Evolutionary conservation across 2,329 filamentous ascomycete genomes (phyloP).

Genomic region (Aureobasidium sp.): DNA sequence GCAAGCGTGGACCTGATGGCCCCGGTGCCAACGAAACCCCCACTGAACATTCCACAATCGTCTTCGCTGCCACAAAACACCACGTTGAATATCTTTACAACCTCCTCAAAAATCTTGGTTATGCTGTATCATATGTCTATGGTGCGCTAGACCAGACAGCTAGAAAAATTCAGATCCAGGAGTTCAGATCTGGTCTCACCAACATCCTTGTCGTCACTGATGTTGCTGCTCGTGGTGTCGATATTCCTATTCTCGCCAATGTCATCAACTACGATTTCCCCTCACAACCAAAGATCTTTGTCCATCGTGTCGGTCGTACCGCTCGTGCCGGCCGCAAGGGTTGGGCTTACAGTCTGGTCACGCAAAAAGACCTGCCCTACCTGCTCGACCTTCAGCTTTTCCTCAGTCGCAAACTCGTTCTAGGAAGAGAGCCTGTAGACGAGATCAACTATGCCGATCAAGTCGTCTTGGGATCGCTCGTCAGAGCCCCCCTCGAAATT

Average conservation of each 20-base stretch:
- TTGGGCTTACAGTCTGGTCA: slow-evolving; percentile 90
- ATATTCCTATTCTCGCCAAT: slow-evolving; percentile 92
- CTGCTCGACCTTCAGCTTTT: slow-evolving; percentile 91
- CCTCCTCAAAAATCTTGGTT: slow-evolving; percentile 74
- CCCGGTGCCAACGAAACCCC: slow-evolving; percentile 60
- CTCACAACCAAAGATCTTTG: slow-evolving; percentile 90
- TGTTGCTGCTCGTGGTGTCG: slow-evolving; percentile 90
- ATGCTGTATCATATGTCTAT: slow-evolving; percentile 88
- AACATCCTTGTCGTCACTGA: slow-evolving; percentile 95
- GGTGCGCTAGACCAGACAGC: slow-evolving; percentile 91
- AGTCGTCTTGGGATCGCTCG: slow-evolving; percentile 71
- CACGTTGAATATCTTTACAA: slow-evolving; percentile 88
- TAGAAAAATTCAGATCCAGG: slow-evolving; percentile 82
- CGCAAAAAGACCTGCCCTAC: slow-evolving; percentile 83
- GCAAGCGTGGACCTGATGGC: slow-evolving; percentile 52
- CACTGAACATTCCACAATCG: slow-evolving; percentile 84
- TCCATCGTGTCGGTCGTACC: slow-evolving; percentile 92
- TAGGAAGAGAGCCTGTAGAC: slow-evolving; percentile 59
- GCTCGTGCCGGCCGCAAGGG: slow-evolving; percentile 87
- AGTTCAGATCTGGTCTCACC: slow-evolving; percentile 75
- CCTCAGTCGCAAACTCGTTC: slow-evolving; percentile 71
- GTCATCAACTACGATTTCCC: slow-evolving; percentile 99
- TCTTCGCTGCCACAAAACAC: slow-evolving; percentile 93
- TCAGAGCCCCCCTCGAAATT: slow-evolving; percentile 64
- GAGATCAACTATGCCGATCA: slow-evolving; percentile 70